Percentiles rank a stretch among this genome's conserved stretches.
These are phyloP conservation scores for Grosmannia serpens DNA, from an alignment of 2,329 filamentous ascomycete species.

Conservation along the genomic window DNA sequence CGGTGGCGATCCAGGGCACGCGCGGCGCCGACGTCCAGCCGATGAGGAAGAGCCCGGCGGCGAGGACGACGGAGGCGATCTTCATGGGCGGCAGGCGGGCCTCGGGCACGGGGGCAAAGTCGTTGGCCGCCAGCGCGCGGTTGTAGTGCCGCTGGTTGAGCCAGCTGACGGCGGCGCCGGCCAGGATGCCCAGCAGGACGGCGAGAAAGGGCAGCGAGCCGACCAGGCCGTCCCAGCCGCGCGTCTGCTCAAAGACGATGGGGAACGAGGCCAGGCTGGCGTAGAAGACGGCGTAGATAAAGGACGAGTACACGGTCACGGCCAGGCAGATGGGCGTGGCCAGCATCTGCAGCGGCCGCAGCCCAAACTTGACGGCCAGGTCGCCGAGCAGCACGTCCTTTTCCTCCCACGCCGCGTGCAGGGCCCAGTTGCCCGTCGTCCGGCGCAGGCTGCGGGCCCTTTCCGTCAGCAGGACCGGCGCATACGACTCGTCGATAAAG, in stretches of 20 bases:
- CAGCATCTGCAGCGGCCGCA: background rate
- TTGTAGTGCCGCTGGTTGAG: background rate
- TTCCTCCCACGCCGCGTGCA: background rate
- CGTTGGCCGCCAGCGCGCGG: background rate
- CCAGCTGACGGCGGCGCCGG: background rate
- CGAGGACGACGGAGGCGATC: background rate
- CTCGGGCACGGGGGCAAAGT: background rate
- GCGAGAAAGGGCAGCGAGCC: background rate
- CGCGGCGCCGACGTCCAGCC: background rate
- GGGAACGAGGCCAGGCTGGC: background rate
- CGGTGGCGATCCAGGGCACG: slow-evolving; percentile 36
- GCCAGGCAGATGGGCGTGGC: background rate
- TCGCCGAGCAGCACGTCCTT: background rate
- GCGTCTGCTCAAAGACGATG: background rate
- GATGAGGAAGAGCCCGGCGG: background rate
- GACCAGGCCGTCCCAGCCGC: background rate
- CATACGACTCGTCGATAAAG: background rate
- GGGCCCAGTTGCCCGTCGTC: background rate
- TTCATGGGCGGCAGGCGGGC: background rate
- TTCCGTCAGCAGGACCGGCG: background rate
- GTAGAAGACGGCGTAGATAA: background rate
- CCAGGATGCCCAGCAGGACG: background rate
- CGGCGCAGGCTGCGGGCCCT: background rate
- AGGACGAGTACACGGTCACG: background rate
- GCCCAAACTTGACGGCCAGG: background rate